These are phyloP conservation scores for Lentinula edodes DNA, from an alignment of 768 basidiomycete genomes.

Conservation along the genomic window DNA sequence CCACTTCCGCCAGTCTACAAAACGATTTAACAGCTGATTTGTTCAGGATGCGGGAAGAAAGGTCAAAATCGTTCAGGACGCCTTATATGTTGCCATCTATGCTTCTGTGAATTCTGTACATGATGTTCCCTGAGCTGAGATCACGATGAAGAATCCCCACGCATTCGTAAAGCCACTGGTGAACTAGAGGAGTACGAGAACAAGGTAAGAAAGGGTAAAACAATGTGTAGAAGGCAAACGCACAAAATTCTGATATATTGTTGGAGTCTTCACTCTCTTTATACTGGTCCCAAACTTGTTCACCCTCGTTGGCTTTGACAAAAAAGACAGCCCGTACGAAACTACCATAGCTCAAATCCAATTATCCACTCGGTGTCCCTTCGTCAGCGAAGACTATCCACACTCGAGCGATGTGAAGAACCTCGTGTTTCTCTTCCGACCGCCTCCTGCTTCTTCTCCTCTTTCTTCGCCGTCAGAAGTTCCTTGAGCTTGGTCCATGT, in stretches of 20 bases:
- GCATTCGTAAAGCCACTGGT: too few relatives aligned
- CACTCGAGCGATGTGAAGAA: conserved; percentile 5
- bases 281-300: conserved; percentile 3
- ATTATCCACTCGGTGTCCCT: not conserved
- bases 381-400: conserved; percentile 4
- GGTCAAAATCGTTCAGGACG: too few relatives aligned
- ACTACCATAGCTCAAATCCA: not conserved
- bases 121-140: too few relatives aligned
- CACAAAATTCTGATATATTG: not conserved
- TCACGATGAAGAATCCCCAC: too few relatives aligned
- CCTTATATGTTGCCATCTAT: too few relatives aligned
- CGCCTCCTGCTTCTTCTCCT: not conserved
- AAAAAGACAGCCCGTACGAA: conserved; percentile 1
- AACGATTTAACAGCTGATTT: not conserved
- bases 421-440: not conserved
- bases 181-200: too few relatives aligned
- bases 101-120: too few relatives aligned
- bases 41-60: too few relatives aligned
- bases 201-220: too few relatives aligned
- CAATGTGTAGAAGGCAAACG: not conserved
- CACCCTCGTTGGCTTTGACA: not conserved
- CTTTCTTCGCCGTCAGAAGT: not conserved
- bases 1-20: not conserved
- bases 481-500: not conserved
- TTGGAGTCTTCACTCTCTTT: not conserved